Evolutionary conservation across 2,329 filamentous ascomycete genomes (phyloP), one percentile per base, ranked within the genome.

Genomic region (Penicillium digitatum): DNA sequence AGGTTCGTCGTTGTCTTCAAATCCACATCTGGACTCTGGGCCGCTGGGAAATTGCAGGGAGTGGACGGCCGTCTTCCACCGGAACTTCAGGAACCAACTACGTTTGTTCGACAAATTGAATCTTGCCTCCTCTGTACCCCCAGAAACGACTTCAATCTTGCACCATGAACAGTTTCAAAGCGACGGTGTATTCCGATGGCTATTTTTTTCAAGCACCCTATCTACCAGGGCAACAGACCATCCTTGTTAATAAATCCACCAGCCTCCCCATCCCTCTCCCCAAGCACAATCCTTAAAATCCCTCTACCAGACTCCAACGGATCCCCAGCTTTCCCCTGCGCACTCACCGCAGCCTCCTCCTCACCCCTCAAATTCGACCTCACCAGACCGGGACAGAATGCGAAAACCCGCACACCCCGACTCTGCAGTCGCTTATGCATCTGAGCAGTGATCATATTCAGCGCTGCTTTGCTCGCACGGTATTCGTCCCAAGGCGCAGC

Each of bases 191-290:
- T 42, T 11, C 5, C 26, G 8, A 11, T n/a, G 9, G n/a, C n/a
- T n/a, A n/a, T n/a, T n/a, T n/a, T n/a, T n/a, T n/a, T n/a, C n/a
- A n/a, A n/a, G n/a, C 24, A 26, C 6, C 6, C n/a, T n/a, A 32
- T 27, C 39, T 51, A 39, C 40, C 32, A 52, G 10, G 24, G 20
- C 14, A 20, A 46, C 14, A 3, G 12, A 53, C 67, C 67, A 58
- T 63, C 60, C 34, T 62, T 64, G 26, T 63, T 48, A 18, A 72
- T 37, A 55, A 71, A 66, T 18, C 56, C 59, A 1, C 69, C 69
- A 14, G 60, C 66, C 54, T 73, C 68, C 1, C 26, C 60, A 62
- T 73, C 69, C 10, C 67, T 63, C 52, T 65, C 59, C 4, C 69
- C 68, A 18, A 63, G 38, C 4, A 71, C 42, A 51, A 73, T 60